Conservation (phyloP, 2,329 filamentous ascomycete genomes). For the Monosporascus sp. region DNA sequence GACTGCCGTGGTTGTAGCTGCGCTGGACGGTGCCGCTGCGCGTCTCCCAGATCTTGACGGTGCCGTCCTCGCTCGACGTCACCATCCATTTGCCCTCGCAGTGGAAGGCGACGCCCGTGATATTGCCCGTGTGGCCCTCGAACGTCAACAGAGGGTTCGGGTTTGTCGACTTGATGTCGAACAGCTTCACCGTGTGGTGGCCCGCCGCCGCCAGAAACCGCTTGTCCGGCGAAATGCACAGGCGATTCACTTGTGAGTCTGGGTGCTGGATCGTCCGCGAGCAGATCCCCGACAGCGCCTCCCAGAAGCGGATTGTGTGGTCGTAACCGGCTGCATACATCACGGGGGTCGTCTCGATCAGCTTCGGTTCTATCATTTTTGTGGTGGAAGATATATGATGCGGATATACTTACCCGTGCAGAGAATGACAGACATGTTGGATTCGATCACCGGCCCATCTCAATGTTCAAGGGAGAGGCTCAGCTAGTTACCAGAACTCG, state of each 20-base stretch:
- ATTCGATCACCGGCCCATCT: constrained; percentile 2
- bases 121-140: constrained; percentile 91
- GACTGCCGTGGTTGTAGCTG: constrained; percentile 83
- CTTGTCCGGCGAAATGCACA: constrained; percentile 98
- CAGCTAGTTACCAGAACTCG: background rate
- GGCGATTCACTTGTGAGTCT: constrained; percentile 95
- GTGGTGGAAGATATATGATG: too few species aligned
- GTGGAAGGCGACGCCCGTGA: constrained; percentile 95
- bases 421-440: constrained; percentile 54
- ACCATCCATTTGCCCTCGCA: constrained; percentile 99
- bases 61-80: constrained; percentile 92
- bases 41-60: constrained; percentile 96
- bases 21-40: constrained; percentile 79
- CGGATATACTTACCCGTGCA: constrained; percentile 47
- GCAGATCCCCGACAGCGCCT: constrained; percentile 94
- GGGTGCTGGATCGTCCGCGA: constrained; percentile 97
- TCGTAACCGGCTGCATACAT: constrained; percentile 49
- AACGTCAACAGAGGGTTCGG: constrained; percentile 89
- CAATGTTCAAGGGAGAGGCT: background rate
- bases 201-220: constrained; percentile 82
- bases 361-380: too few species aligned
- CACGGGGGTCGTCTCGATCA: background rate
- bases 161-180: constrained; percentile 98
- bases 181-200: constrained; percentile 87
- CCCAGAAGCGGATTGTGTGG: constrained; percentile 79